Base-by-base conservation (phyloP, 2,329 filamentous ascomycete genomes). In the Sporothrix phasma region DNA sequence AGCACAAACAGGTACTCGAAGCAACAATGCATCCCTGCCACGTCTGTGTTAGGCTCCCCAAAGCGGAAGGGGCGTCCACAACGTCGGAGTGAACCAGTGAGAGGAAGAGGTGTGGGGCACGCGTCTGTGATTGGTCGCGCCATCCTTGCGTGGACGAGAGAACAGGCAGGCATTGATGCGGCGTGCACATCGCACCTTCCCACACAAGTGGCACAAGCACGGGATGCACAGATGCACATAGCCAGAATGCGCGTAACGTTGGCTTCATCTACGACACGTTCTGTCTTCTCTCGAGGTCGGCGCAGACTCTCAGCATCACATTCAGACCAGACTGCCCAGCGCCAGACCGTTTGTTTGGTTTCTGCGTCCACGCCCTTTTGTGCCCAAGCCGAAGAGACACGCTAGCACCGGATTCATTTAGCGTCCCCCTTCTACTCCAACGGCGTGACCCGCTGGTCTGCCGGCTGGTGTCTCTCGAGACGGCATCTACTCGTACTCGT, bases 51-150 rank as follows among this genome's bases (percentile, higher is more conserved):
- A 61, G 59, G 19, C 29, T 39, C n/a, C 29, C 31, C 45, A 51
- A 62, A 62, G 53, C 22, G 34, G 45, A 22, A 49, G 29, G 59
- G 43, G 31, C 59, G 29, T 61, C 29, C 59, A 61, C 59, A 49
- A 22, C 29, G 59, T 22, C n/a, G 26, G 22, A 11, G 24, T 17
- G 17, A 41, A 17, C 58, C 24, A 46, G 31, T 22, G 19, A 51
- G 34, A 41, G 46, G 34, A 41, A 34, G 37, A 37, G 37, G 37
- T 63, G 61, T 63, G 61, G 61, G 61, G 61, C 61, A 39, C 61
- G 61, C 61, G 49, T 63, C 61, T 46, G 61, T 63, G 61, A 46
- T 56, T 63, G 47, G 49, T 56, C 49, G 61, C 61, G 49, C 49
- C 61, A 56, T 34, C 47, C 46, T 34, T 62, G 29, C 59, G 49